Percentiles rank a stretch among this genome's conserved stretches.
Conservation (phyloP, 106 monocot species). For the Acorus gramineus region DNA sequence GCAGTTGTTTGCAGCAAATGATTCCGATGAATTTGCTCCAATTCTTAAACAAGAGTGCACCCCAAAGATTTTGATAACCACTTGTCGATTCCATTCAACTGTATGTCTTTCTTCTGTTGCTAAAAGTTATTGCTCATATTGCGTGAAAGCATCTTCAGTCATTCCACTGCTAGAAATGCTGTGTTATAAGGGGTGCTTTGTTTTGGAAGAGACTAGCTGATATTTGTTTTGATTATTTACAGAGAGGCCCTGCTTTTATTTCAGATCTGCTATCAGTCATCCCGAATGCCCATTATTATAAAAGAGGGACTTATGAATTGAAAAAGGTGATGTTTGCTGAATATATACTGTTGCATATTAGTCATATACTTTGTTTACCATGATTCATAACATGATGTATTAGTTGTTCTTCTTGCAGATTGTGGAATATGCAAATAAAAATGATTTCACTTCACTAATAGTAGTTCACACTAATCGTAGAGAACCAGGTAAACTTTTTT, state of each 20-base stretch:
- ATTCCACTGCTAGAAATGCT: too few relatives aligned
- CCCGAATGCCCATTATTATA: slow-evolving; percentile 77
- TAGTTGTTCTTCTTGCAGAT: slow-evolving; percentile 39
- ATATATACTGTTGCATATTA: not conserved
- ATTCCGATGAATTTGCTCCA: slow-evolving; percentile 81
- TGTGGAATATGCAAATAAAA: slow-evolving; percentile 75
- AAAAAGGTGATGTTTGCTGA: slow-evolving; percentile 52
- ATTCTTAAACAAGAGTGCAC: slow-evolving; percentile 40
- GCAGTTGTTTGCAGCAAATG: slow-evolving; percentile 78
- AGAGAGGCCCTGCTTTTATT: slow-evolving; percentile 95
- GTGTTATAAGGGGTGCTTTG: too few relatives aligned
- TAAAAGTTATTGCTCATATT: too few relatives aligned
- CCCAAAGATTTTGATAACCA: slow-evolving; percentile 89
- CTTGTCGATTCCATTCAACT: slow-evolving; percentile 80
- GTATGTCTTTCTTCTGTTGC: slow-evolving; percentile 23
- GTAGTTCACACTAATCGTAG: slow-evolving; percentile 83
- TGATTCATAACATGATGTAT: not conserved
- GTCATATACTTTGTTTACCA: not conserved
- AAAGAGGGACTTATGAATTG: slow-evolving; percentile 89
- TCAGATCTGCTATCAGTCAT: slow-evolving; percentile 67
- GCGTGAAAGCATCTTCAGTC: too few relatives aligned
- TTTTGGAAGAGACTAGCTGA: not conserved
- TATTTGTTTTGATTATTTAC: slow-evolving; percentile 7
- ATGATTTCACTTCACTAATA: slow-evolving; percentile 75
- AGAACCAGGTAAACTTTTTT: slow-evolving; percentile 55